phyloP scores from a whole-genome alignment of 495 filamentous ascomycete species.

The Aspergillus bridgeri region DNA sequence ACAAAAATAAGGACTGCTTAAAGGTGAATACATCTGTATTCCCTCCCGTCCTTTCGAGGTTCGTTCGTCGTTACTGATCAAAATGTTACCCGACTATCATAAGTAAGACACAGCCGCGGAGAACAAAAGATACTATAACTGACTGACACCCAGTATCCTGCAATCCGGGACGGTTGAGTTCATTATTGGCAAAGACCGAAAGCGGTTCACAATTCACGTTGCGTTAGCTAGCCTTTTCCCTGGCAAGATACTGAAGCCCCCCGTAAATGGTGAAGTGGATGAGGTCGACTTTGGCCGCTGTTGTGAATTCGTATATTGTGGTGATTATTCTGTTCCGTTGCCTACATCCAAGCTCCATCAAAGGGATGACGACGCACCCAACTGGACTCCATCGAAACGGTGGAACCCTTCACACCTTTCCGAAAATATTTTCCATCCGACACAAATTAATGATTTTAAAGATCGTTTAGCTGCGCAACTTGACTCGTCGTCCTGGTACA shows the following conservation, averaged over 20 bases:
- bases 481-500: slow-evolving; percentile 2
- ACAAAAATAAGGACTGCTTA: not conserved
- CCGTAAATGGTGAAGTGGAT: slow-evolving; percentile 12
- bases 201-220: too few species aligned
- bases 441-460: not conserved
- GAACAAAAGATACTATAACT: too few species aligned
- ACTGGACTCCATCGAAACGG: slow-evolving; percentile 1
- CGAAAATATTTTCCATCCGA: slow-evolving; percentile 16
- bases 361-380: slow-evolving; percentile 1
- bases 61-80: too few species aligned
- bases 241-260: too few species aligned
- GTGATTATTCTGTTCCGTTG: slow-evolving; percentile 18
- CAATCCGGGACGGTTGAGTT: too few species aligned
- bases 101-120: too few species aligned
- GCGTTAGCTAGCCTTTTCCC: too few species aligned
- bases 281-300: slow-evolving; percentile 17
- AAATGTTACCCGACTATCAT: too few species aligned
- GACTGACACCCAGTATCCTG: too few species aligned
- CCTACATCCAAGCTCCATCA: not conserved
- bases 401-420: slow-evolving; percentile 13
- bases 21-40: not conserved
- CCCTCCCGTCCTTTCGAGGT: too few species aligned
- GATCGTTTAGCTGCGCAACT: slow-evolving; percentile 9
- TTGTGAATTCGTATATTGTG: slow-evolving; percentile 19
- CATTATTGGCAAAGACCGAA: too few species aligned